Base-by-base conservation (phyloP, 179 eudicot genomes). In the Beta lomatogona region DNA sequence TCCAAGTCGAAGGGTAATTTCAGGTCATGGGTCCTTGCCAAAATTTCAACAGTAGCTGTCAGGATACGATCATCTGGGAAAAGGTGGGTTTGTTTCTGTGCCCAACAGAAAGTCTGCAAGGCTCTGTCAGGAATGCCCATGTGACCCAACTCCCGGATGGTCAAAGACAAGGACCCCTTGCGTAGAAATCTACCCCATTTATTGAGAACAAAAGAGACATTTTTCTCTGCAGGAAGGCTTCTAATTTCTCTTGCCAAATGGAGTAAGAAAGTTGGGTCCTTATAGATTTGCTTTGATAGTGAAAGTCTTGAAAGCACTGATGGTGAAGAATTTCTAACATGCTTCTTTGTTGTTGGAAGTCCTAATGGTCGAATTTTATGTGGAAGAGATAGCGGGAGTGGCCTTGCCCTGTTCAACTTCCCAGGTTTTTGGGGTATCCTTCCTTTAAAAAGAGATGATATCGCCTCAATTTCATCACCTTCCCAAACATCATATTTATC, bases 341-440 rank as follows among this genome's bases (percentile, higher is more conserved):
- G 83, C 66, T 73, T 83, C 78, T 94, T 95, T 0, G 83, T 80
- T 9, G 91, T 76, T 14, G 98, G 99, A 58, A 95, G 88, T 57
- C 92, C 92, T 74, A 86, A n/a, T 61, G 99, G 98, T 85, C 93
- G 94, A 71, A 88, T 81, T 85, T 90, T 95, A 87, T 89, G 69
- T 19, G 99, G 99, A 79, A 94, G 87, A 67, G 95, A 92, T 71
- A 95, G 92, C 2, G 99, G 99, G 45, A 92, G 89, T 75, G 98
- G 94, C 83, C 99, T 92, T 82, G 90, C 82, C 82, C 92, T 89
- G 21, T 78, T 80, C 79, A 89, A 81, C 59, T 90, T 93, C 82
- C 99, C 94, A 0, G 96, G 96, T 87, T 92, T 93, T 79, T 90
- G 98, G 82, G 97, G 97, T 71, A 96, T 84, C 60, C 99, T 91